Evolutionary conservation across 208 protist species (phyloP).

Genomic region (Giardia duodenalis): DNA sequence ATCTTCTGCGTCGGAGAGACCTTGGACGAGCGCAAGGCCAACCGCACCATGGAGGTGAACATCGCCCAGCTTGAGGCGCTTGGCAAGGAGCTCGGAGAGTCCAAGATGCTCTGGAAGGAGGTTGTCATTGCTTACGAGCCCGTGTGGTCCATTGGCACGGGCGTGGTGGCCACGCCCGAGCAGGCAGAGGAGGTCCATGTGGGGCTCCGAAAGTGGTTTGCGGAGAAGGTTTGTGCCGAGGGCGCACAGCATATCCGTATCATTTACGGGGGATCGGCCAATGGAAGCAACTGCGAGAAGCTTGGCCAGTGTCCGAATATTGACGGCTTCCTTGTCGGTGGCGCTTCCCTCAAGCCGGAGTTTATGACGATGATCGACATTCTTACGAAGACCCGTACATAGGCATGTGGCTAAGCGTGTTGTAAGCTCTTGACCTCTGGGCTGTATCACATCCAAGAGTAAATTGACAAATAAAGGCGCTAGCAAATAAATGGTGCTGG

Average conservation of each 20-base stretch:
- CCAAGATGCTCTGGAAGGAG: constrained; percentile 59
- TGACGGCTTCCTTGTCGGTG: constrained; percentile 94
- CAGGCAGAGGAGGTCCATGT: constrained; percentile 75
- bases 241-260: constrained; percentile 70
- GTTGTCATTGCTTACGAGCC: constrained; percentile 94
- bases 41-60: constrained; percentile 68
- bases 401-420: too few species aligned
- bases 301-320: constrained; percentile 72
- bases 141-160: constrained; percentile 95
- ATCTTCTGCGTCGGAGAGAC: constrained; percentile 88
- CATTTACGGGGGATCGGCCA: constrained; percentile 91
- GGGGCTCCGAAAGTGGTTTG: constrained; percentile 66
- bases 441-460: too few species aligned
- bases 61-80: constrained; percentile 66
- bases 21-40: constrained; percentile 67
- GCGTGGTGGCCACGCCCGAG: constrained; percentile 75
- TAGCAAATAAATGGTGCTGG: too few species aligned
- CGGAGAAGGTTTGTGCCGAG: constrained; percentile 60
- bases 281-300: constrained; percentile 60
- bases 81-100: constrained; percentile 15
- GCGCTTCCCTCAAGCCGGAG: constrained; percentile 74
- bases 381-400: constrained; percentile 39
- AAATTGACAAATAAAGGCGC: too few species aligned
- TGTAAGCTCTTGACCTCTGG: too few species aligned
- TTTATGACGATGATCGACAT: constrained; percentile 77